Evolutionary conservation across 352 stramenopile genomes (phyloP).

Genomic region (Globisporangium cederbergense): DNA sequence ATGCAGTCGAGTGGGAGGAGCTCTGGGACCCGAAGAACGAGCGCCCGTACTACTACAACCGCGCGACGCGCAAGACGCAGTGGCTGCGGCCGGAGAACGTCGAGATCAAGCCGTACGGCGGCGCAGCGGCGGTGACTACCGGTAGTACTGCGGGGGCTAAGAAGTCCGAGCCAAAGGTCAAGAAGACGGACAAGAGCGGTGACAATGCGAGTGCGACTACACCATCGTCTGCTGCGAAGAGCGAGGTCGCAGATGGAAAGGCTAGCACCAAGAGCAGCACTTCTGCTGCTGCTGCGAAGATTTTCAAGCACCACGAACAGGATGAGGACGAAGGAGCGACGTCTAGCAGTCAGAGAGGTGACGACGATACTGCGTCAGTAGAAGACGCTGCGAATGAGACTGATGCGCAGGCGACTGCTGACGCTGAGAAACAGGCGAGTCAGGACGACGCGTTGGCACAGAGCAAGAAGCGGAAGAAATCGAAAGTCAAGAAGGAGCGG

Average conservation of each 20-base stretch:
- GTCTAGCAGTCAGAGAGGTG: neutral
- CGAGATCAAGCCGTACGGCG: conserved; percentile 67
- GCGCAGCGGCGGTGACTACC: conserved; percentile 19
- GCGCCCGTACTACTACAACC: conserved; percentile 86
- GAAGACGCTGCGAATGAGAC: neutral
- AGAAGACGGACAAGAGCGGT: conserved; percentile 19
- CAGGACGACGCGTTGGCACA: conserved; percentile 9
- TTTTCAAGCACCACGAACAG: neutral
- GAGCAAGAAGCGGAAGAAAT: conserved; percentile 20
- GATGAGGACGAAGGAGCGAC: neutral
- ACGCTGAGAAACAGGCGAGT: conserved; percentile 3
- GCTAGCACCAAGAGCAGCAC: neutral
- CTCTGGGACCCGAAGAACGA: conserved; percentile 86
- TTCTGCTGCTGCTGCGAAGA: neutral
- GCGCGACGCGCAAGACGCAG: conserved; percentile 71
- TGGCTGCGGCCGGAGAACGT: conserved; percentile 77
- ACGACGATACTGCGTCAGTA: neutral
- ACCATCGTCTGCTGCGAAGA: conserved; percentile 1
- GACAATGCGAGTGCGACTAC: neutral
- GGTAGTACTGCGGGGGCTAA: conserved; percentile 8
- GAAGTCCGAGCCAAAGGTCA: conserved; percentile 21
- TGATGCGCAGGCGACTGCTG: neutral
- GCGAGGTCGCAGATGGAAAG: neutral
- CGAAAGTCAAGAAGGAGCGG: conserved; percentile 13
- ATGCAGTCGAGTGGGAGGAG: conserved; percentile 68